Percentiles rank a stretch among this genome's conserved stretches.
phyloP scores from a whole-genome alignment of 2,329 filamentous ascomycete species.

The Penicillium crustosum region DNA sequence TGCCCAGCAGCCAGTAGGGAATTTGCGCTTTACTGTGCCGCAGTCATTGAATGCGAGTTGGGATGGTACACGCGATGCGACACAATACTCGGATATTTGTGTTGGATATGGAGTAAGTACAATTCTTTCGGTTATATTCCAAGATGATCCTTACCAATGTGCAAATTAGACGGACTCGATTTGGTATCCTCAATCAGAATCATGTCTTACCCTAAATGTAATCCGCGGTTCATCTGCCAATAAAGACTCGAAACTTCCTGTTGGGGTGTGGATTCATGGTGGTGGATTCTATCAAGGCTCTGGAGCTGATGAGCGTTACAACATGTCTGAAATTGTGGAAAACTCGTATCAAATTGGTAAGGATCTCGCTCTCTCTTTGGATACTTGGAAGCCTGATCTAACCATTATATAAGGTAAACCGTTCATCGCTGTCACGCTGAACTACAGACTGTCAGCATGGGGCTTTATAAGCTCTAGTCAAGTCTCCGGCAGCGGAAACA shows the following conservation, averaged over 20 bases:
- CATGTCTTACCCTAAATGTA: constrained; percentile 64
- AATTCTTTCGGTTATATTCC: neutral
- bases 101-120: constrained; percentile 52
- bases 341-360: constrained; percentile 51
- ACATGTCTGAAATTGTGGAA: constrained; percentile 60
- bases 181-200: constrained; percentile 48
- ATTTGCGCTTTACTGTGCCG: constrained; percentile 55
- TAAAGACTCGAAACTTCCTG: constrained; percentile 49
- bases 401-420: constrained; percentile 36
- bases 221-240: constrained; percentile 50
- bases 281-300: constrained; percentile 56
- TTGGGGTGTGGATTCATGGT: constrained; percentile 63
- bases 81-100: constrained; percentile 49
- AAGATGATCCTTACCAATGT: neutral
- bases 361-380: neutral
- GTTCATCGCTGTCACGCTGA: constrained; percentile 55
- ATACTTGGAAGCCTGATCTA: neutral
- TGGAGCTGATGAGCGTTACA: constrained; percentile 58
- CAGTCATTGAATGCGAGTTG: constrained; percentile 51
- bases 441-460: constrained; percentile 55
- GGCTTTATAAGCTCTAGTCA: constrained; percentile 54
- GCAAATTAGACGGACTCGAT: constrained; percentile 33
- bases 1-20: constrained; percentile 55
- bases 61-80: constrained; percentile 45
- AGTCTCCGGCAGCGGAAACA: constrained; percentile 43